Base-by-base conservation (phyloP, 805 yeast species). In the Teunomyces panamensis region DNA sequence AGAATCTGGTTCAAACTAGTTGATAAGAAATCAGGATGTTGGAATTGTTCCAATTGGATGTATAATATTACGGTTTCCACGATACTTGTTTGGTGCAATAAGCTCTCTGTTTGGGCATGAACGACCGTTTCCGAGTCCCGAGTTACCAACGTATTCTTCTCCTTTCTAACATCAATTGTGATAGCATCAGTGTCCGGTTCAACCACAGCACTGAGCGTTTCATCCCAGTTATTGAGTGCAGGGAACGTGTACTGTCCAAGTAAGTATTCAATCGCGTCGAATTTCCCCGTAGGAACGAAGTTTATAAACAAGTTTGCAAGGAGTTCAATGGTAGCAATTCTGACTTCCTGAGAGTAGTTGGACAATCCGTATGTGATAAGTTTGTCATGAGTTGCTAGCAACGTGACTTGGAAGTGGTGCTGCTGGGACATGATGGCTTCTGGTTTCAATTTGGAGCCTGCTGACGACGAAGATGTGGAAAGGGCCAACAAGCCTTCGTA, bases 381-480 rank as follows among this genome's bases (percentile, higher is more conserved):
- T 35, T 69, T 70, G 33, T 68, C 74, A 49, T 69, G 58, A 1
- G 65, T 42, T 3, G 55, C 29, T 36, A 73, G 57, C 9, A 73
- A 45, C 24, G 53, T 50, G 11, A 45, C 44, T 55, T 73, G 78
- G 51, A 60, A 71, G 46, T 59, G 68, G 49, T 70, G 64, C 49
- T 73, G 77, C 44, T 63, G 73, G 6, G 58, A 42, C 75, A 72
- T 71, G 34, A 73, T 60, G 2, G 68, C 55, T 47, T 73, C 77
- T 0, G 78, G 77, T 43, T 71, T 71, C 64, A 69, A 49, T 52
- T 71, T 73, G 3, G 74, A 62, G 5, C 73, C 69, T 1, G 72
- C 63, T 0, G 69, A 57, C 3, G 69, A 52, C 1, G 75, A 65
- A 7, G 57, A 48, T 1, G 73, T 58, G 2, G 75, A 69, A 10